Evolutionary conservation across 2,329 filamentous ascomycete genomes (phyloP), one percentile per base, ranked within the genome.

Genomic region (Dactylellina leptospora): DNA sequence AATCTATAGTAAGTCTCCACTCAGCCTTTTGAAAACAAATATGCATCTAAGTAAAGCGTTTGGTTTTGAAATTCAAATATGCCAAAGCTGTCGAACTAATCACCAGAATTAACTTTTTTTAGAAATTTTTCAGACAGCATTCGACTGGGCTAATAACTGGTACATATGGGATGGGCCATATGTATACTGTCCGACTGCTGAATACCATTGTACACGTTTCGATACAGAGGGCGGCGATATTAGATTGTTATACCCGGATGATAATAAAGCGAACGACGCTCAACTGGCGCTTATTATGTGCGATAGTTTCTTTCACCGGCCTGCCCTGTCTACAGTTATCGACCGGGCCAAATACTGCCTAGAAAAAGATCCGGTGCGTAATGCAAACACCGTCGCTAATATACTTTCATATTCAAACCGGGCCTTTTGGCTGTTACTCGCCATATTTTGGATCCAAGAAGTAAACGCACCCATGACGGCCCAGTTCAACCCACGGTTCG

Each of bases 391-490:
- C 13, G 6, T 6, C 13, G 13, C 6, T 13, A 33, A 33, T 33
- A 33, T 33, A 6, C 6, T 33, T 6, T 51, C n/a, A 9, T 51
- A 61, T 28, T 25, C 47, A 10, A 61, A 61, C 20, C 56, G 56
- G 13, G 56, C 44, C 2, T 48, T 61, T 2, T 51, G 44, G 56
- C 9, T 61, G 16, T 10, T 50, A 2, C 27, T 47, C 28, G 28
- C 44, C 1, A 51, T 61, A 38, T 61, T 61, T 22, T 42, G 51
- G 30, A n/a, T 50, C n/a, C 40, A 30, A 25, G 30, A 36, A 13
- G 28, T 61, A 1, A 51, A 36, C 11, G 23, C 8, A 13, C 44
- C 13, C 4, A 61, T 61, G 56, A 42, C 44, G 3, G 5, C 45
- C 2, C n/a, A 40, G 23, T 27, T 18, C n/a, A 50, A 40, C n/a